Conservation (phyloP, 345 rosid species). For the Triadica sebifera region DNA sequence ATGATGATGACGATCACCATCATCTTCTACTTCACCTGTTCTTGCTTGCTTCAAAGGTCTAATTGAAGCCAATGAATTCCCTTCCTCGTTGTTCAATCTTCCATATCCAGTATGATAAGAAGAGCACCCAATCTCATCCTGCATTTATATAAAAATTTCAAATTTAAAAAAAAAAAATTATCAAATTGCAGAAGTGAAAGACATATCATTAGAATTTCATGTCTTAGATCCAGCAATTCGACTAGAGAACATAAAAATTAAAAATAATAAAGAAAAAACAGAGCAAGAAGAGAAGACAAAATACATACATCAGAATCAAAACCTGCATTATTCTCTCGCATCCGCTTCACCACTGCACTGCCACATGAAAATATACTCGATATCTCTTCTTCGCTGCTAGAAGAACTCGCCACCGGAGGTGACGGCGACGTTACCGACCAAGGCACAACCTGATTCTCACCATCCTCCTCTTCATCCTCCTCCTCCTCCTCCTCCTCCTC, state of each 20-base stretch:
- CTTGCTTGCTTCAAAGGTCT: slow-evolving; percentile 44
- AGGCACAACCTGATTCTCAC: slow-evolving; percentile 87
- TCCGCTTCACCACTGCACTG: slow-evolving; percentile 39
- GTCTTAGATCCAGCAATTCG: background rate
- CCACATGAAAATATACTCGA: slow-evolving; percentile 13
- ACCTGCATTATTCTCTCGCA: slow-evolving; percentile 27
- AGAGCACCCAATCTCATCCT: slow-evolving; percentile 58
- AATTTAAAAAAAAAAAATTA: background rate
- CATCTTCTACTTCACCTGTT: slow-evolving; percentile 5
- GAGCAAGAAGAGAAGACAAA: background rate
- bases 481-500: slow-evolving; percentile 32
- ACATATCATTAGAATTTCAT: too few species aligned
- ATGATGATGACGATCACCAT: slow-evolving; percentile 9
- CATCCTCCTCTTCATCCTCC: slow-evolving; percentile 1
- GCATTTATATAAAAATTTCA: slow-evolving; percentile 11
- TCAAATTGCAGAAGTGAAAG: background rate
- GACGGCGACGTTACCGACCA: slow-evolving; percentile 40
- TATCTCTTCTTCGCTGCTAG: slow-evolving; percentile 38
- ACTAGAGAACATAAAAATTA: background rate
- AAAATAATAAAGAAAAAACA: background rate
- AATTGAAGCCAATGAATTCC: slow-evolving; percentile 16
- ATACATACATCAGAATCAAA: slow-evolving; percentile 49
- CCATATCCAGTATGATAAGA: slow-evolving; percentile 29
- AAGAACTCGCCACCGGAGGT: slow-evolving; percentile 48
- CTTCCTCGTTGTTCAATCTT: slow-evolving; percentile 22